A percentile compares a stretch with the other conserved stretches of the same genome.
Evolutionary conservation across 768 basidiomycete species (phyloP).

Genomic region (Termitomyces sp.): DNA sequence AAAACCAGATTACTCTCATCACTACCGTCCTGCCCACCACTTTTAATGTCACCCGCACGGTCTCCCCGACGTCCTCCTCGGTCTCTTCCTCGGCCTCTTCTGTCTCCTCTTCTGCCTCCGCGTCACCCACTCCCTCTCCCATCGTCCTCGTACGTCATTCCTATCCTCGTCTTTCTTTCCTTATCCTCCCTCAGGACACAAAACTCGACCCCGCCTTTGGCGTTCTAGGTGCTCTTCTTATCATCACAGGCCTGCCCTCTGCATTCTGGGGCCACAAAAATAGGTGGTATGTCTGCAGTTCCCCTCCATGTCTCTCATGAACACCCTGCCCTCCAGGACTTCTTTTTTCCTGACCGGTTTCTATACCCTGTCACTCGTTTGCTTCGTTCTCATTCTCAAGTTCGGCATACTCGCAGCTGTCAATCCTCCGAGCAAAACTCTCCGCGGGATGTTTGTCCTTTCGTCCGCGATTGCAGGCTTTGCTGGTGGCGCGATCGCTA

Average conservation of each 20-base stretch:
- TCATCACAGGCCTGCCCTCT: constrained; percentile 84
- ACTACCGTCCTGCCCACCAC: constrained; percentile 54
- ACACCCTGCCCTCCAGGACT: constrained; percentile 47
- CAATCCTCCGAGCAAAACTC: constrained; percentile 69
- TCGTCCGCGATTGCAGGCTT: constrained; percentile 75
- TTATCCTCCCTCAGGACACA: constrained; percentile 39
- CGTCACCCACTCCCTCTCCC: constrained; percentile 39
- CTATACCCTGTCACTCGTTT: constrained; percentile 82
- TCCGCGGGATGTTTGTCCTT: constrained; percentile 89
- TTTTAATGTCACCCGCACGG: constrained; percentile 56
- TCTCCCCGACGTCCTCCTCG: constrained; percentile 38
- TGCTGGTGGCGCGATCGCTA: constrained; percentile 77
- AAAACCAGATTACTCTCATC: constrained; percentile 40
- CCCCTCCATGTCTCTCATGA: constrained; percentile 9
- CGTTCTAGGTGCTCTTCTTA: constrained; percentile 82
- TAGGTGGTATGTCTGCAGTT: constrained; percentile 59
- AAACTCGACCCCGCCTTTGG: constrained; percentile 84
- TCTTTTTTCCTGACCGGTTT: constrained; percentile 92
- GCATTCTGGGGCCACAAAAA: constrained; percentile 95
- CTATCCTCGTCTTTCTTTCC: constrained; percentile 12
- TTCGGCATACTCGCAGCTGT: constrained; percentile 84
- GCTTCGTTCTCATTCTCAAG: constrained; percentile 81
- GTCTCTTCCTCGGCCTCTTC: constrained; percentile 30
- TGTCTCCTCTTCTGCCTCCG: constrained; percentile 30
- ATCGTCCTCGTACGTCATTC: constrained; percentile 31